These are phyloP conservation scores for Lodderomyces orthopsilosis DNA, from an alignment of 1,139 yeast genomes.

Conservation along the genomic window DNA sequence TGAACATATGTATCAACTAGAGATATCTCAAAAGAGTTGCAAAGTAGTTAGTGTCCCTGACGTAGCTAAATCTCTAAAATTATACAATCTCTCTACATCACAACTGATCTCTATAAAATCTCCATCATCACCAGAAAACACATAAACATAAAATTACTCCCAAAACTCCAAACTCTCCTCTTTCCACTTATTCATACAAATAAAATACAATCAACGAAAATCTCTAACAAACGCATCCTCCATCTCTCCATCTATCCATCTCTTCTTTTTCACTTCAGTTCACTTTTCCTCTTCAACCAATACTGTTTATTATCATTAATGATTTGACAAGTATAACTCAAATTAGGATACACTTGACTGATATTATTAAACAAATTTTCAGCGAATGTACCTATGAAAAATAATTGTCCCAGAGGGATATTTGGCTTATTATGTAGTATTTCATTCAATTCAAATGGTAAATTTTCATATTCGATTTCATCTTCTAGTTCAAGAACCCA, in stretches of 20 bases:
- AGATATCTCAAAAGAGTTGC: too few relatives aligned
- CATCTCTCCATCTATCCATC: neutral
- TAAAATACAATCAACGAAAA: neutral
- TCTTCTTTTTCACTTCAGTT: neutral
- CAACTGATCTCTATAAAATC: too few relatives aligned
- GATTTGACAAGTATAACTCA: conserved; percentile 51
- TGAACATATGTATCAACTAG: too few relatives aligned
- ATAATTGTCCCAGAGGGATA: conserved; percentile 58
- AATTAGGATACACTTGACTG: conserved; percentile 53
- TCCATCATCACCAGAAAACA: neutral
- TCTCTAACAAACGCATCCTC: neutral
- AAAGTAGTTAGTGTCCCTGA: too few relatives aligned
- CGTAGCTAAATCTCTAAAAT: neutral
- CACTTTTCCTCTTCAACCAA: conserved; percentile 29
- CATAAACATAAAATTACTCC: neutral
- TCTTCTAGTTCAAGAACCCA: conserved; percentile 2
- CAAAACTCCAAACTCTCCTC: too few relatives aligned
- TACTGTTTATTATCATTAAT: conserved; percentile 42
- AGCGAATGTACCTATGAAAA: conserved; percentile 82
- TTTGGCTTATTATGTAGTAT: conserved; percentile 48
- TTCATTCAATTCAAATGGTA: conserved; percentile 31
- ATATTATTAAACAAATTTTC: conserved; percentile 68
- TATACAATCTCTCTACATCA: neutral
- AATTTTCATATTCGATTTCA: conserved; percentile 27
- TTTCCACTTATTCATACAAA: too few relatives aligned